Evolutionary conservation across 2,329 filamentous ascomycete genomes (phyloP), one percentile per base, ranked within the genome.

Genomic region (Tetracladium maxilliforme): DNA sequence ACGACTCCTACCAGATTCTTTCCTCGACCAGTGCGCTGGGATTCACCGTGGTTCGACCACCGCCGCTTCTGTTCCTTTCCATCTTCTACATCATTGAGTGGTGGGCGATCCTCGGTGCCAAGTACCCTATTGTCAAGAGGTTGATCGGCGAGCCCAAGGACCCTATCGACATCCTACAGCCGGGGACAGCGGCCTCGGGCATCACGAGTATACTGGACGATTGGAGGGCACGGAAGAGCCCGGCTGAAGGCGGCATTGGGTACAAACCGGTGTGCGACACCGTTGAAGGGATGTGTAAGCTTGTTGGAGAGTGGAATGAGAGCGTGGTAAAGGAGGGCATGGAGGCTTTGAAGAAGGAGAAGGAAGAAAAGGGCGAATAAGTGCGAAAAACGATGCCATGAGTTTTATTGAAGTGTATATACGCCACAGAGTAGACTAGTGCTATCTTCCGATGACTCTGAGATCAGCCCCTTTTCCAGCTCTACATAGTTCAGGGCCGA

Each of bases 171-270:
- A 33, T 49, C 28, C 32, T 62, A 19, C 56, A 62, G 39, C 56
- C 56, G 8, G 43, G 45, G 3, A 42, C 39, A 5, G 48, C 52
- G 9, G 33, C 45, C 4, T 37, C 11, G 6, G 23, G 48, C 14
- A 49, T 55, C 25, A 38, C 44, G 17, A n/a, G n/a, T n/a, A 31
- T 58, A 5, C 42, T 50, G 5, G 48, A 51, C 19, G 52, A 58
- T 28, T 35, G 34, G 8, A 36, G 41, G 22, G 56, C 56, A 6
- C 42, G 44, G 33, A 48, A 35, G 32, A 33, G 38, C 5, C 42
- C 51, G 2, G 45, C 43, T 16, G 44, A 55, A 7, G 56, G 56
- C 1, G 56, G 56, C 0, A 32, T 62, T 15, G 58, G 53, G 8
- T 60, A 60, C 24, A 28, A 26, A 23, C 44, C 40, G 4, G 41